phyloP scores from a whole-genome alignment of 306 rosid genomes.

The Calophaca sinica region DNA sequence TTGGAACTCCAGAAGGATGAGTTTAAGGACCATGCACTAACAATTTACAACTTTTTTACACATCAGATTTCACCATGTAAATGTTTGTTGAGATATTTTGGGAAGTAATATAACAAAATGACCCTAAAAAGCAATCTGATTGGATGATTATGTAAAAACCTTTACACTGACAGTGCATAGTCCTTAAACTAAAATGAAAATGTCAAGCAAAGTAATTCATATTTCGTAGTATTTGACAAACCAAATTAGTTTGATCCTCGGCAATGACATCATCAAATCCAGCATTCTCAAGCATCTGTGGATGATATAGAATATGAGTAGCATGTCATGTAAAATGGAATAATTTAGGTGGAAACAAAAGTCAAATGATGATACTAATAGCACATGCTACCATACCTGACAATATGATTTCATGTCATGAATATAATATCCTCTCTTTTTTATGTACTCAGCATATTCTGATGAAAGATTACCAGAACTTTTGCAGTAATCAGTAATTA shows the following conservation, averaged over 20 bases:
- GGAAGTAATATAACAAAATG: no score
- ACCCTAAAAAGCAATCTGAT: no score
- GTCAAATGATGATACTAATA: not conserved
- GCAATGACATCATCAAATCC: conserved; percentile 74
- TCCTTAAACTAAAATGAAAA: not conserved
- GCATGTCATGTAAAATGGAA: conserved; percentile 9
- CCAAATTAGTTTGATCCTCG: conserved; percentile 82
- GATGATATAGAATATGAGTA: conserved; percentile 12
- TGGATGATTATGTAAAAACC: no score
- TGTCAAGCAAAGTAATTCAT: not conserved
- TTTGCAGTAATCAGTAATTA: conserved; percentile 87
- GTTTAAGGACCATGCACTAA: no score
- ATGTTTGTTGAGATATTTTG: no score
- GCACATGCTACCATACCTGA: conserved; percentile 56
- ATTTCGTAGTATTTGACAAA: conserved; percentile 38
- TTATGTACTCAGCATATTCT: conserved; percentile 73
- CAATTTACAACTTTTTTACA: no score
- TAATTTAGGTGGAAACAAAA: not conserved
- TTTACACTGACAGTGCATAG: no score
- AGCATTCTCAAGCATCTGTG: conserved; percentile 85
- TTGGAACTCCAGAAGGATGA: conserved; percentile 18
- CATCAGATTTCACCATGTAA: no score
- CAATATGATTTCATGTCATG: conserved; percentile 72
- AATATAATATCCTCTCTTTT: conserved; percentile 83
- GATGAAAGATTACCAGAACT: conserved; percentile 62